Evolutionary conservation across 192 early-diverging fungal species (phyloP).

Genomic region (Backusella morwellensis): DNA sequence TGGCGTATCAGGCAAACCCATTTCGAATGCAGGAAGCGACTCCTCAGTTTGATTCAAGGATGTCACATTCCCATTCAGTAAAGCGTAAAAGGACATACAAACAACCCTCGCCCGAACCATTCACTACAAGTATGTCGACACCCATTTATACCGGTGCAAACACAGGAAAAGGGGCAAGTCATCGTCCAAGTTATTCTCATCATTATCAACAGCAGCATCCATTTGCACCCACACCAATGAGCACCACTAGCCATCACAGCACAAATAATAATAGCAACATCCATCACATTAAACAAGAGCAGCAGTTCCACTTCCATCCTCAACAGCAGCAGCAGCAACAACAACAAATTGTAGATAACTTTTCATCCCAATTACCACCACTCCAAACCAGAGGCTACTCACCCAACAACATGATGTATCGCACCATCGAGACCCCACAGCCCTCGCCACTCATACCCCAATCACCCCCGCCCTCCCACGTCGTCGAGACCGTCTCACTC

Average conservation of each 20-base stretch:
- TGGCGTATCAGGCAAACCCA: neutral
- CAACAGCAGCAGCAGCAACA: neutral
- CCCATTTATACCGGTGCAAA: neutral
- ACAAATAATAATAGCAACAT: neutral
- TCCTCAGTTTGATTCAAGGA: neutral
- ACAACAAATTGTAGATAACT: slow-evolving; percentile 9
- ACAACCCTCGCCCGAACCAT: neutral
- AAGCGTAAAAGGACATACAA: slow-evolving; percentile 9
- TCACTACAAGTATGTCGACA: slow-evolving; percentile 13
- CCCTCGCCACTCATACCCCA: neutral
- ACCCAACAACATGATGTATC: neutral
- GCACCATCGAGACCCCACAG: neutral
- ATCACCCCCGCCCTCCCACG: neutral
- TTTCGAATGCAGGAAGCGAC: neutral
- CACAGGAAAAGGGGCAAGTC: neutral
- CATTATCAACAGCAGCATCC: neutral
- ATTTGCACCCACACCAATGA: neutral
- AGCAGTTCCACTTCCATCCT: neutral
- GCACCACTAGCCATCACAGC: neutral
- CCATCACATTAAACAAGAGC: neutral
- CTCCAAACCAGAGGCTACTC: slow-evolving; percentile 12
- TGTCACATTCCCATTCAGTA: slow-evolving; percentile 1
- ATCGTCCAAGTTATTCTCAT: neutral
- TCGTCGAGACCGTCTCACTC: slow-evolving; percentile 36
- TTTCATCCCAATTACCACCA: slow-evolving; percentile 27